Evolutionary conservation across 2,329 filamentous ascomycete species (phyloP), one percentile per base, ranked within the genome.

Genomic region (Alternaria rosae): DNA sequence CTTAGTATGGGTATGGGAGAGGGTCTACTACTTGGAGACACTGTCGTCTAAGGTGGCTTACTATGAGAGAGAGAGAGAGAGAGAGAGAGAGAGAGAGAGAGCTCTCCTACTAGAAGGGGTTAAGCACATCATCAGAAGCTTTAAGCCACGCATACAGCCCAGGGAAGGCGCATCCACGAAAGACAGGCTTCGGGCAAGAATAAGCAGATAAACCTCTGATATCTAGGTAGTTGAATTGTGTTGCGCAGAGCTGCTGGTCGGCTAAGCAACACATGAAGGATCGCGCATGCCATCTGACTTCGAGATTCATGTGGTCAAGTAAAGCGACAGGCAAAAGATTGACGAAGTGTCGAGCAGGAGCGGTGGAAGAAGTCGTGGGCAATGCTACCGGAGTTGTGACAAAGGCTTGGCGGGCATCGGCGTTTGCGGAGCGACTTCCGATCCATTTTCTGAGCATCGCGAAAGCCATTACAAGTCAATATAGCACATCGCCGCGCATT

Each of bases 401-500:
- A 25, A 45, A 48, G 51, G 54, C 44, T 47, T 43, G 50, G 54
- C 45, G 54, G n/a, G 11, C 9, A 32, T 54, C 52, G 56, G 58
- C 53, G 59, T 56, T 53, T 53, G 57, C 62, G 59, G 65, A 63
- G 54, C 52, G 41, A 50, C 53, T 52, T 56, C 63, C 62, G 57
- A 57, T 62, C 47, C 61, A 69, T 67, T 69, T 69, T 70, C 66
- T 64, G 57, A 62, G 51, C 50, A 55, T 64, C 44, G 57, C 50
- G 53, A 50, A 62, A 53, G 25, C 42, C 48, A 53, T 32, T 48
- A 25, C 25, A 54, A 41, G 11, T 57, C 21, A 25, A 53, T 35
- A 54, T 35, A 48, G n/a, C 32, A 32, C 58, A 32, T 41, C 41
- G 6, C 47, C 58, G 58, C 58, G 54, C 54, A 57, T 42, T 42